phyloP scores from a whole-genome alignment of 2,329 filamentous ascomycete species.

The Aspergillus sp. region DNA sequence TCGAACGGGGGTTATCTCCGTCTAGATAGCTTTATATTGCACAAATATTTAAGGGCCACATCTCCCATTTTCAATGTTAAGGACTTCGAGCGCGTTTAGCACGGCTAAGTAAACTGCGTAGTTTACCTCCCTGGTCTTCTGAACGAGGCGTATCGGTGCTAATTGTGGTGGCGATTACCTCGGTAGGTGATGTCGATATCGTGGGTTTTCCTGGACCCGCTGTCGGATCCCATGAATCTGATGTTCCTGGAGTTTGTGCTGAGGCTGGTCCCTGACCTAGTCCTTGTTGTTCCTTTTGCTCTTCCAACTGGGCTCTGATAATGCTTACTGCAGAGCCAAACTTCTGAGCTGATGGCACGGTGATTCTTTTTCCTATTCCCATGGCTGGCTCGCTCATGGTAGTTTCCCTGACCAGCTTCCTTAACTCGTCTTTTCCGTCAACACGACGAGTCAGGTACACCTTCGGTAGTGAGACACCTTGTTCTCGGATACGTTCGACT shows the following conservation, averaged over 20 bases:
- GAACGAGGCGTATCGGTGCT: conserved; percentile 1
- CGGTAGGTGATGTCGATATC: not conserved
- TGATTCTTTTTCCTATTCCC: conserved; percentile 14
- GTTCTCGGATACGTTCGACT: conserved; percentile 66
- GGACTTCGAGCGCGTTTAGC: conserved; percentile 16
- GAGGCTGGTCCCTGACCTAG: not conserved
- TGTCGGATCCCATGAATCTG: not conserved
- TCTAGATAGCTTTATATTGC: not conserved
- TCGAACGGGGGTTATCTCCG: not conserved
- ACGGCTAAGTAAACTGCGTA: conserved; percentile 24
- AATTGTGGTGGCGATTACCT: conserved; percentile 1
- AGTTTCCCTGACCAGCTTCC: conserved; percentile 33
- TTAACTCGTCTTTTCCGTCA: conserved; percentile 41
- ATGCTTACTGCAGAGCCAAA: conserved; percentile 16
- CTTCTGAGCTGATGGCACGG: conserved; percentile 9
- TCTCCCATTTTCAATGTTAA: not conserved
- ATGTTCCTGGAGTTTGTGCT: not conserved
- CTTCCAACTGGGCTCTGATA: conserved; percentile 19
- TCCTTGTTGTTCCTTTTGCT: conserved; percentile 9
- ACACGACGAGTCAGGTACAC: conserved; percentile 59
- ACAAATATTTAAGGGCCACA: not conserved
- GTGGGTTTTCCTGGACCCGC: not conserved
- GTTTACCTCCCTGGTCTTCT: conserved; percentile 19
- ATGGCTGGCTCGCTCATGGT: conserved; percentile 9
- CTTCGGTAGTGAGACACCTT: conserved; percentile 47